Conservation (phyloP, 1,284 basidiomycete species). For the Malassezia arunalokei region DNA sequence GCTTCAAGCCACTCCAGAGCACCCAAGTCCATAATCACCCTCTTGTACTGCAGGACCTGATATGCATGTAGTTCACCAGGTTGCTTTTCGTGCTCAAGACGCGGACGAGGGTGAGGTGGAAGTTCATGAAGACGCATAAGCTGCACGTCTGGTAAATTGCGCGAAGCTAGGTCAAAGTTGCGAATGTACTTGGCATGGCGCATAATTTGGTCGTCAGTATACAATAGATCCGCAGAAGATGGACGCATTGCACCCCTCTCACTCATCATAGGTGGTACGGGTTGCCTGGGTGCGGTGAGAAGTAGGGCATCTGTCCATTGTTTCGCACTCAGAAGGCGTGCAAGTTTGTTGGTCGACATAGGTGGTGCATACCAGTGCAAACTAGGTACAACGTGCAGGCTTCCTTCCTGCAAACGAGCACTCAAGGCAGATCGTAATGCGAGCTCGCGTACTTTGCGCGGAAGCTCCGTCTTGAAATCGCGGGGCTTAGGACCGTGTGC, state of each 20-base stretch:
- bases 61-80: conserved; percentile 45
- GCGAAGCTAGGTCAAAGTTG: conserved; percentile 31
- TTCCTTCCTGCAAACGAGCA: conserved; percentile 62
- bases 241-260: conserved; percentile 21
- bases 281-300: conserved; percentile 38
- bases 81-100: conserved; percentile 31
- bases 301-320: conserved; percentile 38
- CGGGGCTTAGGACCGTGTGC: conserved; percentile 80
- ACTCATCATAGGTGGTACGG: conserved; percentile 12
- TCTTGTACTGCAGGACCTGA: conserved; percentile 34
- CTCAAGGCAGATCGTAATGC: conserved; percentile 82
- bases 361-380: conserved; percentile 48
- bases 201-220: conserved; percentile 25
- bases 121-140: conserved; percentile 36
- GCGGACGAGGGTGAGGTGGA: conserved; percentile 25
- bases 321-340: conserved; percentile 28
- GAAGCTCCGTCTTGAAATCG: conserved; percentile 78
- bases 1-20: conserved; percentile 46
- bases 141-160: conserved; percentile 34
- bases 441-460: conserved; percentile 77
- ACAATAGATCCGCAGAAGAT: conserved; percentile 32
- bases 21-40: conserved; percentile 41
- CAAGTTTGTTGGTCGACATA: conserved; percentile 27
- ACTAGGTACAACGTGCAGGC: conserved; percentile 60
- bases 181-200: conserved; percentile 24